Percentiles rank a stretch among this genome's conserved stretches.
Conservation (phyloP, 2,329 filamentous ascomycete species). For the Microcera coccophila region DNA sequence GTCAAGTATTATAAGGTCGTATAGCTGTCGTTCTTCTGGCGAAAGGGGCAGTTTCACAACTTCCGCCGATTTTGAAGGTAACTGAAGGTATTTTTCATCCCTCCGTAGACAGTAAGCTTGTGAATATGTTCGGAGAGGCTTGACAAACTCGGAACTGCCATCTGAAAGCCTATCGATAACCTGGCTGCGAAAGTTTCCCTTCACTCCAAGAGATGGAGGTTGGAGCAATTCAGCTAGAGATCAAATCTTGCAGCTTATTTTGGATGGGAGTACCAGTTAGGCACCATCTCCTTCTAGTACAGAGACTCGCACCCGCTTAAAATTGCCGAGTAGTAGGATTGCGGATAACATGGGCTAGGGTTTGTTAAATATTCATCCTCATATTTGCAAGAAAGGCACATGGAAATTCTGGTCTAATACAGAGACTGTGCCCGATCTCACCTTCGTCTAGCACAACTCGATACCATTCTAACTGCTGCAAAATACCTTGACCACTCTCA, state of each 20-base stretch:
- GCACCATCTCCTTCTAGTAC: conserved; percentile 47
- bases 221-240: conserved; percentile 15
- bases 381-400: too few relatives aligned
- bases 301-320: conserved; percentile 38
- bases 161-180: conserved; percentile 1
- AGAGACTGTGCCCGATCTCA: conserved; percentile 14
- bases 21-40: background rate
- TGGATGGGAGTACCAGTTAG: conserved; percentile 53
- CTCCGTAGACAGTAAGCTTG: conserved; percentile 6
- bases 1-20: background rate
- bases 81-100: conserved; percentile 3
- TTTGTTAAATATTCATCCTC: background rate
- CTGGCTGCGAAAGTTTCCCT: conserved; percentile 2
- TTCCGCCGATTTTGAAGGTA: conserved; percentile 1
- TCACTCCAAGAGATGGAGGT: conserved; percentile 1
- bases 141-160: conserved; percentile 3
- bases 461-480: conserved; percentile 39
- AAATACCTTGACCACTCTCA: conserved; percentile 12
- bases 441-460: conserved; percentile 45
- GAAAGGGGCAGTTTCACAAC: background rate
- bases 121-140: conserved; percentile 3
- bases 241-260: conserved; percentile 49
- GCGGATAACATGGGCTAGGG: conserved; percentile 43
- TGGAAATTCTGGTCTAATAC: background rate
- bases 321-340: conserved; percentile 42